A percentile compares a stretch with the other conserved stretches of the same genome.
phyloP scores from a whole-genome alignment of 768 basidiomycete species.

The Tulasnella sp. region DNA sequence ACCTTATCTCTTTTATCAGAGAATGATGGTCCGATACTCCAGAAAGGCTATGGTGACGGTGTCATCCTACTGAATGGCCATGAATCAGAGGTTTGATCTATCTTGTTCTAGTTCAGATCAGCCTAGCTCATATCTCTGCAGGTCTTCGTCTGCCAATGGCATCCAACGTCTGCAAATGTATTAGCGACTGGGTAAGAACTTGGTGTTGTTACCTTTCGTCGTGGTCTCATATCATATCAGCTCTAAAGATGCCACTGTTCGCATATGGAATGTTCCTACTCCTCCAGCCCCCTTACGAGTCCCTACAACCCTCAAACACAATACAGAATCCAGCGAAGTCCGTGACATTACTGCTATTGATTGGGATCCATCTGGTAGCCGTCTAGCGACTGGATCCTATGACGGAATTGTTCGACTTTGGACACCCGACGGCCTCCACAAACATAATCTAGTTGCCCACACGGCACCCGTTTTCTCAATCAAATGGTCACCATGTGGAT shows the following conservation, averaged over 20 bases:
- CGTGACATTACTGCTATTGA: conserved; percentile 61
- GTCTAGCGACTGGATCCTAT: conserved; percentile 67
- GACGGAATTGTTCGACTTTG: conserved; percentile 60
- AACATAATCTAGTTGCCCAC: conserved; percentile 30
- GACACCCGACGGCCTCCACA: conserved; percentile 44
- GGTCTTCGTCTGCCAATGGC: conserved; percentile 77
- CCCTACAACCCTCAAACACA: conserved; percentile 40
- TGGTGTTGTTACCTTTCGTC: neutral
- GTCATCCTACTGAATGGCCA: conserved; percentile 33
- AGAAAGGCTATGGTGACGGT: conserved; percentile 15
- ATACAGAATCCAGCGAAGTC: conserved; percentile 33
- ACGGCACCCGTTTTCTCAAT: conserved; percentile 74
- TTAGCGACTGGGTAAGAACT: conserved; percentile 57
- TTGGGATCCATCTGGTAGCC: conserved; percentile 61
- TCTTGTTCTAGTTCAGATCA: conserved; percentile 1
- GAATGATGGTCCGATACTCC: conserved; percentile 21
- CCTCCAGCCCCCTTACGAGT: neutral
- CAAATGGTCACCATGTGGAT: conserved; percentile 59
- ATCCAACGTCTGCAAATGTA: conserved; percentile 44
- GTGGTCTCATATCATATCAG: conserved; percentile 26
- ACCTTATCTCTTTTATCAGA: neutral
- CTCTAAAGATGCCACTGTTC: conserved; percentile 62
- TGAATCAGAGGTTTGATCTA: conserved; percentile 40
- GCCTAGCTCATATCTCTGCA: conserved; percentile 26
- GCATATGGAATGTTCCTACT: conserved; percentile 48